These are phyloP conservation scores for Aphanomyces euteiches DNA, from an alignment of 352 stramenopile species.

Conservation along the genomic window DNA sequence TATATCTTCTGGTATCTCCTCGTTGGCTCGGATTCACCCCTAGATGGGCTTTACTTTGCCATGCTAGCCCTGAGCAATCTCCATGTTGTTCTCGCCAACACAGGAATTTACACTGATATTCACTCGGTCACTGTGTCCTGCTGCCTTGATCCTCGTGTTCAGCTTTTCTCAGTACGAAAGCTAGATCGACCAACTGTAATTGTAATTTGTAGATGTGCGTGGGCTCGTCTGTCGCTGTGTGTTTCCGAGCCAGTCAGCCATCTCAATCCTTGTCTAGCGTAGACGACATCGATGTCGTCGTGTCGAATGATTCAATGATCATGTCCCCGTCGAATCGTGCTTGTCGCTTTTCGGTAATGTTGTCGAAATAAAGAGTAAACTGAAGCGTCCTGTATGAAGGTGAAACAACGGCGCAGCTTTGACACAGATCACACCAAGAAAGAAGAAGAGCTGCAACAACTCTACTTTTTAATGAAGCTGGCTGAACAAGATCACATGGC, in stretches of 20 bases:
- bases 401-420: background rate
- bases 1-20: conserved; percentile 88
- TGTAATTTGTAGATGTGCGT: conserved; percentile 34
- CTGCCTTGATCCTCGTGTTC: conserved; percentile 12
- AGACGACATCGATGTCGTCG: background rate
- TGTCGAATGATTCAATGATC: background rate
- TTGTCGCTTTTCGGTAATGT: too few relatives aligned
- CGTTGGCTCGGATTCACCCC: conserved; percentile 71
- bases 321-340: too few relatives aligned
- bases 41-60: conserved; percentile 75
- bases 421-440: background rate
- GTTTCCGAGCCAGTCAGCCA: conserved; percentile 49
- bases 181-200: background rate
- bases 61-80: conserved; percentile 83
- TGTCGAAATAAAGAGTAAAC: background rate
- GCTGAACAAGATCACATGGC: conserved; percentile 87
- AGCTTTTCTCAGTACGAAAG: conserved; percentile 2
- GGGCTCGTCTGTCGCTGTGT: conserved; percentile 56
- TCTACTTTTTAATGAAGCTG: conserved; percentile 87
- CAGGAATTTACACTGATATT: conserved; percentile 80
- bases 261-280: background rate
- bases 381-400: background rate
- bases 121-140: conserved; percentile 37
- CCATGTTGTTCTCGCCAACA: conserved; percentile 85
- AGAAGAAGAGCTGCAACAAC: conserved; percentile 44